Evolutionary conservation across 2,329 filamentous ascomycete genomes (phyloP), one percentile per base, ranked within the genome.

Genomic region (Fusarium sacchari): DNA sequence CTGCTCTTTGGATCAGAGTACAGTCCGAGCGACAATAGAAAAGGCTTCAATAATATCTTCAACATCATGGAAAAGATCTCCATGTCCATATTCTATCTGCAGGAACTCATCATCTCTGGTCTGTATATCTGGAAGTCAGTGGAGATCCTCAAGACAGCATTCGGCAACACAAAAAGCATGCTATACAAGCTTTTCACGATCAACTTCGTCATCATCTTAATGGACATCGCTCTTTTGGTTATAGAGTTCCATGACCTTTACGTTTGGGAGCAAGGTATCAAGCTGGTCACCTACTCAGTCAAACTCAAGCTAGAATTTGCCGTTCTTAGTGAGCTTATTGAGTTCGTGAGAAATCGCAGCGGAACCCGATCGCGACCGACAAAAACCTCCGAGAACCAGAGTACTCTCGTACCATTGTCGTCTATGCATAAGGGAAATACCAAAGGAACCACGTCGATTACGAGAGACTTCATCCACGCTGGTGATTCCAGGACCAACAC

Each of bases 171-270:
- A 15, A 40, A 47, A 24, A 55, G 7, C 5, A 62, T 74, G 46
- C 15, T 76, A 1, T 69, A 73, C 50, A 71, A 64, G 26, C 63
- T 76, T 3, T 68, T 69, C 13, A 76, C 79, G 12, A 82, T 86
- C 34, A 86, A 87, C 60, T 68, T 85, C 17, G 55, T 82, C 5
- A 82, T 87, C n/a, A 79, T 87, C 9, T 22, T 82, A 1, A 81
- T 87, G 78, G 84, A 87, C 57, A 62, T 86, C 22, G 75, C 81
- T 13, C 76, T 83, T 9, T 44, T 83, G 7, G 71, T 37, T 3
- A 75, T 83, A 20, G 79, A 83, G 55, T 81, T 79, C 34, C 61
- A 77, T 7, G 74, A 77, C 8, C 64, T 79, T 9, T 82, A 80
- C 53, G 66, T 78, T 7, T 60, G 81, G n/a, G 81, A 83, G 59